These are phyloP conservation scores for Ogataea ramenticola DNA, from an alignment of 805 yeast genomes.

Conservation along the genomic window DNA sequence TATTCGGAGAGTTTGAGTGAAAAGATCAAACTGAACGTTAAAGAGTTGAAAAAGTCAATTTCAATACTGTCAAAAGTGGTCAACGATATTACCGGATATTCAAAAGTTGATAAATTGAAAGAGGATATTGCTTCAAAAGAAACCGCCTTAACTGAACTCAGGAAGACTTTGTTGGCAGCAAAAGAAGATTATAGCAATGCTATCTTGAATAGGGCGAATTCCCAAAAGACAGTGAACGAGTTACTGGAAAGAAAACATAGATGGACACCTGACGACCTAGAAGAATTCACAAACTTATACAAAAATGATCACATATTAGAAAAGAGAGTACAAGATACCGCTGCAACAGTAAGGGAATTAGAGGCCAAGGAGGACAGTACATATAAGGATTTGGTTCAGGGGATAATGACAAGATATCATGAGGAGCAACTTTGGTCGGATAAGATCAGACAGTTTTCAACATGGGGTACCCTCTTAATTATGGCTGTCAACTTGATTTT, in stretches of 20 bases:
- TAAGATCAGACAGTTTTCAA: conserved; percentile 85
- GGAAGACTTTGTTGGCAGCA: conserved; percentile 38
- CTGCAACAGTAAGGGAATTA: conserved; percentile 37
- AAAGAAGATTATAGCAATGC: conserved; percentile 54
- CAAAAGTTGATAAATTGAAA: conserved; percentile 68
- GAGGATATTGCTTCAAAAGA: conserved; percentile 53
- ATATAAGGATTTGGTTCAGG: conserved; percentile 61
- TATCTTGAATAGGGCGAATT: conserved; percentile 51
- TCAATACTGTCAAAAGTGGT: conserved; percentile 59
- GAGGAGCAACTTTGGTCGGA: conserved; percentile 99
- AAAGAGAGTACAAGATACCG: conserved; percentile 45
- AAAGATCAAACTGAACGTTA: conserved; percentile 40
- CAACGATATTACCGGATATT: conserved; percentile 90
- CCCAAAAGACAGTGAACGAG: conserved; percentile 85
- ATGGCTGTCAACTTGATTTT: conserved; percentile 81
- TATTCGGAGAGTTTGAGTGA: conserved; percentile 34
- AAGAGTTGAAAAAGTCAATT: conserved; percentile 49
- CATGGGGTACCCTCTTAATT: conserved; percentile 91
- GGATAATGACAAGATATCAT: conserved; percentile 82
- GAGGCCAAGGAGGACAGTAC: conserved; percentile 63
- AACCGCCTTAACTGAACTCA: conserved; percentile 36
- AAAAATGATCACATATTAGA: conserved; percentile 75
- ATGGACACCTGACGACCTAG: conserved; percentile 78
- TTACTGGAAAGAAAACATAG: conserved; percentile 73
- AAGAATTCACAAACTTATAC: conserved; percentile 75